Conservation (phyloP, 352 stramenopile species). For the Phytophthora aleatoria region DNA sequence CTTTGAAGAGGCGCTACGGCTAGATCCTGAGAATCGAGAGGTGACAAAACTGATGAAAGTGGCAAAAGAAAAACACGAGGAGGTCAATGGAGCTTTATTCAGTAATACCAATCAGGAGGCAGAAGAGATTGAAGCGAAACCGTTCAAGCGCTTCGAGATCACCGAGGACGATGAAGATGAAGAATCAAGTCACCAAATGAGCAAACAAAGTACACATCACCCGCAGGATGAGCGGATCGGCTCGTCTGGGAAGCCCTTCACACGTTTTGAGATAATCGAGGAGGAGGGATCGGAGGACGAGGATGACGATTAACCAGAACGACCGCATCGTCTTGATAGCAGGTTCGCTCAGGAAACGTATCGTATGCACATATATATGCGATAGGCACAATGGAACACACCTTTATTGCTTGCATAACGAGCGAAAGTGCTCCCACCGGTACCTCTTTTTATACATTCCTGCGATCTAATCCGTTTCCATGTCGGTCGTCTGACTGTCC, state of each 20-base stretch:
- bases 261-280: slow-evolving; percentile 70
- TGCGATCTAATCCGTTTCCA: slow-evolving; percentile 53
- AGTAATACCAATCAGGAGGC: slow-evolving; percentile 20
- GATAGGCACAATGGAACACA: slow-evolving; percentile 11
- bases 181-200: slow-evolving; percentile 5
- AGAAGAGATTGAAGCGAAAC: slow-evolving; percentile 25
- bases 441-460: slow-evolving; percentile 25
- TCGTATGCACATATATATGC: background rate
- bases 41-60: slow-evolving; percentile 83
- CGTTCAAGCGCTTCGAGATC: slow-evolving; percentile 77
- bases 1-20: slow-evolving; percentile 68
- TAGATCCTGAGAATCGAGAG: slow-evolving; percentile 76
- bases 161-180: slow-evolving; percentile 50
- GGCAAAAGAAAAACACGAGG: slow-evolving; percentile 68
- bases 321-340: background rate
- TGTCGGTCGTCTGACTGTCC: slow-evolving; percentile 38
- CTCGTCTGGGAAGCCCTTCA: slow-evolving; percentile 44
- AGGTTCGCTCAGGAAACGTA: background rate
- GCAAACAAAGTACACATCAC: slow-evolving; percentile 19
- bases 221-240: slow-evolving; percentile 1
- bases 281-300: slow-evolving; percentile 42
- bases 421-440: slow-evolving; percentile 1
- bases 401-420: slow-evolving; percentile 19
- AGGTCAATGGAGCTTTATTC: slow-evolving; percentile 54
- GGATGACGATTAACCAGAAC: slow-evolving; percentile 35